These are phyloP conservation scores for Vigna radiata DNA, from an alignment of 306 rosid species.

Conservation along the genomic window DNA sequence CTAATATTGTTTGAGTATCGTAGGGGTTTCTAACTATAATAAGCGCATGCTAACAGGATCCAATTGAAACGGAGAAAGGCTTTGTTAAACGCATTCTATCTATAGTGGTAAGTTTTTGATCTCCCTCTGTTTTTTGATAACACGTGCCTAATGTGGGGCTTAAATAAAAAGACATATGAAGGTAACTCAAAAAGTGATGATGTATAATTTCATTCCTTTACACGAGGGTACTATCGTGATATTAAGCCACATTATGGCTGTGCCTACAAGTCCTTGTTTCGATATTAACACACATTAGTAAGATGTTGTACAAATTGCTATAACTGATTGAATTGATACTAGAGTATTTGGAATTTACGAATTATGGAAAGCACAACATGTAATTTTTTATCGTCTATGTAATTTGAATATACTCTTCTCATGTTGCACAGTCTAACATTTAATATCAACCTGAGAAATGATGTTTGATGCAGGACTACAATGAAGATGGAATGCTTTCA, in stretches of 20 bases:
- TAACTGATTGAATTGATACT: constrained; percentile 21
- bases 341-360: constrained; percentile 27
- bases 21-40: constrained; percentile 42
- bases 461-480: constrained; percentile 71
- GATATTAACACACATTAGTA: constrained; percentile 29
- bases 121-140: constrained; percentile 40
- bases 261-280: constrained; percentile 18
- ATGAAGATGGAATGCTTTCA: constrained; percentile 90
- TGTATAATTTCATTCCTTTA: constrained; percentile 22
- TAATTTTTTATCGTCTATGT: constrained; percentile 9
- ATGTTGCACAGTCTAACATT: constrained; percentile 13
- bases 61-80: constrained; percentile 81
- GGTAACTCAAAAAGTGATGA: constrained; percentile 2
- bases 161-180: constrained; percentile 25
- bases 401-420: constrained; percentile 14
- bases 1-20: constrained; percentile 33
- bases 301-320: constrained; percentile 30
- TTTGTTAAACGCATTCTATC: constrained; percentile 92
- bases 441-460: constrained; percentile 41
- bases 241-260: constrained; percentile 5
- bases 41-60: constrained; percentile 70
- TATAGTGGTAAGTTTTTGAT: constrained; percentile 78
- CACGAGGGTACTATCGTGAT: constrained; percentile 15
- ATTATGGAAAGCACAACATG: constrained; percentile 11
- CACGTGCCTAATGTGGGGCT: constrained; percentile 30